Base-by-base conservation (phyloP, 495 filamentous ascomycete genomes). In the Chaetomidium leptoderma region DNA sequence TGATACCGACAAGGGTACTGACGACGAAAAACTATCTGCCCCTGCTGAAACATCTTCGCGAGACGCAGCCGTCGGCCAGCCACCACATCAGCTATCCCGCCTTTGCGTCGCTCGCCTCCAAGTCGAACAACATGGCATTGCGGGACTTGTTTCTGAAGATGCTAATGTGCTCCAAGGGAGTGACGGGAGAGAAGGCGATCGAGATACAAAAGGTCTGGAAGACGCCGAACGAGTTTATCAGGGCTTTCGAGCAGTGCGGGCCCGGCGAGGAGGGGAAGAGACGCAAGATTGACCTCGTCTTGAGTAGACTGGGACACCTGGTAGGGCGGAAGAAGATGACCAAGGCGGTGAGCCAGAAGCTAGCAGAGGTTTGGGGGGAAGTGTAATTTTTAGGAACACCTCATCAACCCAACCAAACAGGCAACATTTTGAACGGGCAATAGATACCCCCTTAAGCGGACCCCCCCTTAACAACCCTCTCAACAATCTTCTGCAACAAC, bases 401-500 rank as follows among this genome's bases (percentile, higher is more conserved):
- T 21, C 11, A 17, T n/a, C 37, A 23, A 1, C 14, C 19, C 35
- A 39, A 29, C 2, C 35, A 9, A n/a, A n/a, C n/a, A n/a, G n/a
- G n/a, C 16, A 40, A 21, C 0, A 32, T n/a, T 35, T 44, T n/a
- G n/a, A n/a, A n/a, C n/a, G n/a, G n/a, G n/a, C n/a, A n/a, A n/a
- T n/a, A 55, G 29, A 55, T 55, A 44, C 40, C 36, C 24, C 46
- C 27, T 21, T 51, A 59, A 51, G 66, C 55, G 63, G 89, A 70
- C 70, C 78, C 85, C 74, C 87, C 83, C 49, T 90, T 88, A 39
- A 96, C 87, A 60, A 95, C 77, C 61, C 81, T 81, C 66, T 79
- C 75, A 14, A 97, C 87, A 79, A 97, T 86, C 73, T 87, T 89
- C 77, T 96, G 87, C 71, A 97, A 66, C 47, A 93, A 75, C 0